phyloP scores from a whole-genome alignment of 768 basidiomycete species.

The Hericium alpestre region DNA sequence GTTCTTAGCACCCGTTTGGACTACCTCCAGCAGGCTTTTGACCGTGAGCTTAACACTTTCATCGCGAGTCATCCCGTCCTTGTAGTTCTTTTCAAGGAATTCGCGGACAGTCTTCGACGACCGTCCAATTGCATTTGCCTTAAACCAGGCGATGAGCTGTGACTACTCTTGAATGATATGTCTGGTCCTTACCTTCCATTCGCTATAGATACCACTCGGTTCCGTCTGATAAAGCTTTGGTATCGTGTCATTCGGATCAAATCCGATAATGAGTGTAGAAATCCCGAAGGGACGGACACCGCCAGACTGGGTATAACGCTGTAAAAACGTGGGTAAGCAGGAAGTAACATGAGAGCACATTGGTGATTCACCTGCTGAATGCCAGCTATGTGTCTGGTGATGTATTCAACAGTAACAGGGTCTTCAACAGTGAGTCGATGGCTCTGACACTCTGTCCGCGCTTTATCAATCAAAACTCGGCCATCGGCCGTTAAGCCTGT shows the following conservation, averaged over 20 bases:
- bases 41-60: conserved; percentile 92
- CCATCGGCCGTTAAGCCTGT: conserved; percentile 95
- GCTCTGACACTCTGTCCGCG: conserved; percentile 93
- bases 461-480: conserved; percentile 94
- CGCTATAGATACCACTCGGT: conserved; percentile 94
- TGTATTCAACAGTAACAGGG: conserved; percentile 96
- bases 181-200: conserved; percentile 72
- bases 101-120: conserved; percentile 98
- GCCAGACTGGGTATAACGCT: conserved; percentile 98
- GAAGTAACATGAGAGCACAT: conserved; percentile 9
- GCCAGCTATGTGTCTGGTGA: conserved; percentile 95
- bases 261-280: conserved; percentile 92
- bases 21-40: conserved; percentile 92
- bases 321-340: not conserved
- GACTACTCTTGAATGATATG: not conserved
- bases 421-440: conserved; percentile 97
- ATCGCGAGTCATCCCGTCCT: conserved; percentile 77
- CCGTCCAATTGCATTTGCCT: conserved; percentile 97
- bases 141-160: not conserved
- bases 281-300: conserved; percentile 98
- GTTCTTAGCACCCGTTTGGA: conserved; percentile 99
- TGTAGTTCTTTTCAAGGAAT: conserved; percentile 97
- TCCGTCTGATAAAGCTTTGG: conserved; percentile 95
- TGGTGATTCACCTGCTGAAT: conserved; percentile 73
- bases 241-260: conserved; percentile 82